Conservation (phyloP, 2,329 filamentous ascomycete species). For the Daldinia sp. region DNA sequence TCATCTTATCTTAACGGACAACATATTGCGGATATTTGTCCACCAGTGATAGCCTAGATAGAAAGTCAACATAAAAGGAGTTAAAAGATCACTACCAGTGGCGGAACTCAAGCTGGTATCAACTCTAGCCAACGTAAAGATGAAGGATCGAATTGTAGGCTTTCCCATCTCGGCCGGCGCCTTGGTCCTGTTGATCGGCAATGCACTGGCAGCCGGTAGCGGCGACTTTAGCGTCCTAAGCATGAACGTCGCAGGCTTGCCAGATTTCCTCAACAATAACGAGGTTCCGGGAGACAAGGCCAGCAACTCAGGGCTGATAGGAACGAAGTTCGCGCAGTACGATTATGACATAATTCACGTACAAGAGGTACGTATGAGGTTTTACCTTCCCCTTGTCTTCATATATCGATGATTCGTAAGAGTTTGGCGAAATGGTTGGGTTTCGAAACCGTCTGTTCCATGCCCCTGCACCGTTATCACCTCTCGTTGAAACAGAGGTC, state of each 20-base stretch:
- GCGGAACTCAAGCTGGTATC: conserved; percentile 6
- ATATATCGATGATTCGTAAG: conserved; percentile 23
- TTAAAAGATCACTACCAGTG: conserved; percentile 3
- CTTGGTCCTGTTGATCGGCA: conserved; percentile 18
- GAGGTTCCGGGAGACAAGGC: conserved; percentile 52
- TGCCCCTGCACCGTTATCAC: conserved; percentile 10
- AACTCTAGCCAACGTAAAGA: conserved; percentile 23
- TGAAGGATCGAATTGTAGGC: conserved; percentile 32
- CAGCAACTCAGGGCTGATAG: conserved; percentile 68
- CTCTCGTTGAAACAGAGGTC: conserved; percentile 29
- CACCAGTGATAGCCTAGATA: conserved; percentile 16
- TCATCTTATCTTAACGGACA: conserved; percentile 15
- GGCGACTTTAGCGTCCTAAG: conserved; percentile 50
- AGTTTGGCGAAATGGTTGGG: conserved; percentile 2
- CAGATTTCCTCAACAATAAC: conserved; percentile 45
- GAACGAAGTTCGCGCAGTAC: conserved; percentile 66
- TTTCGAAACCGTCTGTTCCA: conserved; percentile 33
- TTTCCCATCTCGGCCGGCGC: conserved; percentile 27
- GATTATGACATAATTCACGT: conserved; percentile 72
- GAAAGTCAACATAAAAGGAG: conserved; percentile 26
- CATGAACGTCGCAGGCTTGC: conserved; percentile 52
- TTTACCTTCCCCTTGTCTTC: background rate
- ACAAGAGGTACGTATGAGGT: conserved; percentile 64
- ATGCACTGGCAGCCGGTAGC: conserved; percentile 44
- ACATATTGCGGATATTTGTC: conserved; percentile 14